Percentiles rank a stretch among this genome's conserved stretches.
Evolutionary conservation across 306 rosid species (phyloP).

Genomic region (Dryas drummondii): DNA sequence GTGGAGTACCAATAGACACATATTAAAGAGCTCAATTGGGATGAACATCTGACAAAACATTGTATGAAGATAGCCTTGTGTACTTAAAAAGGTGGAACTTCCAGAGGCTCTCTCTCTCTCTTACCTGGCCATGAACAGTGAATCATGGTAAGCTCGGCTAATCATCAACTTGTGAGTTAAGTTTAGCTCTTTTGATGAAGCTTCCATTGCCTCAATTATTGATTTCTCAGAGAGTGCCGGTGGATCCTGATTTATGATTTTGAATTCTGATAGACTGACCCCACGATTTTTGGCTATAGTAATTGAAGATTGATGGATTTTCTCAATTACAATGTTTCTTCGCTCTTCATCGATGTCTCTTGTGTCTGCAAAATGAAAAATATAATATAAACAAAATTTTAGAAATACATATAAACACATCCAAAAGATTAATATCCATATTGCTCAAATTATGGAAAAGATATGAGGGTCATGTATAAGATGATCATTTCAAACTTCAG

Average conservation of each 20-base stretch:
- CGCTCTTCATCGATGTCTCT: slow-evolving; percentile 88
- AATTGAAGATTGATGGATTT: slow-evolving; percentile 66
- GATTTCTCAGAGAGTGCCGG: slow-evolving; percentile 74
- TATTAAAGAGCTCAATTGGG: neutral
- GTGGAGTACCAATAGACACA: neutral
- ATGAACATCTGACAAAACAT: neutral
- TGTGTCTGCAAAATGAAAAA: slow-evolving; percentile 50
- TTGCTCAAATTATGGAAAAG: slow-evolving; percentile 16
- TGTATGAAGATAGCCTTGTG: neutral
- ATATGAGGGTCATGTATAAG: neutral
- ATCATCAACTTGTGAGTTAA: slow-evolving; percentile 85
- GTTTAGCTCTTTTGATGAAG: slow-evolving; percentile 69
- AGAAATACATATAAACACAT: neutral
- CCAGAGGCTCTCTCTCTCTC: slow-evolving; percentile 7
- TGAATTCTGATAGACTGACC: slow-evolving; percentile 74
- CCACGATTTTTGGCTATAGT: slow-evolving; percentile 58
- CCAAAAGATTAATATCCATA: neutral
- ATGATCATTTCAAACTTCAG: neutral
- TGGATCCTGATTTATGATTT: slow-evolving; percentile 84
- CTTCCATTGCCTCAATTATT: slow-evolving; percentile 67
- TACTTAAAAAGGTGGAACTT: neutral
- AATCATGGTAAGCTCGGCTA: slow-evolving; percentile 94
- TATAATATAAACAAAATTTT: neutral
- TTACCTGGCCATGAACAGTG: slow-evolving; percentile 94
- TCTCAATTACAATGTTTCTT: slow-evolving; percentile 77